Conservation (phyloP, 1,139 yeast species). For the Hansenula sp. region DNA sequence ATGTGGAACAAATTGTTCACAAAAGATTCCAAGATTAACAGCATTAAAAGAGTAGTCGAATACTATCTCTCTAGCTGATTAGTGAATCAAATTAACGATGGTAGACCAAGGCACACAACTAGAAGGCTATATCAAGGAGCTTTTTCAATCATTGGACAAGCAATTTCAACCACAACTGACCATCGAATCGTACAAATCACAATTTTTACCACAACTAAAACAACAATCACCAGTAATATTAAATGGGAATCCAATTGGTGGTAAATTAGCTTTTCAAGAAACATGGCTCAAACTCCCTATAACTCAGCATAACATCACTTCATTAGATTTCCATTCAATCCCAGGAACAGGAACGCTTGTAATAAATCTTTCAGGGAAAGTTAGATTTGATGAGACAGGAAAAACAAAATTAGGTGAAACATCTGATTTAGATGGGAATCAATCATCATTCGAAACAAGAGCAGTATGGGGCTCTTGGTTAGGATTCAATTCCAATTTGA, state of each 20-base stretch:
- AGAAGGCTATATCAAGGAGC: constrained; percentile 22
- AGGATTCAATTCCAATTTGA: constrained; percentile 57
- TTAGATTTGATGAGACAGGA: constrained; percentile 73
- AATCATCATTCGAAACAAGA: constrained; percentile 12
- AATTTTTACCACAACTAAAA: constrained; percentile 45
- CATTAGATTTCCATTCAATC: constrained; percentile 65
- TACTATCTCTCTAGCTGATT: no score
- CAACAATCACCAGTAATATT: constrained; percentile 47
- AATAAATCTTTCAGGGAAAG: constrained; percentile 58
- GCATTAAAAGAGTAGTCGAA: background rate
- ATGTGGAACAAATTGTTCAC: no score
- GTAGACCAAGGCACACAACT: constrained; percentile 15
- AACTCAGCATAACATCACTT: constrained; percentile 59
- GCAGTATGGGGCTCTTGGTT: constrained; percentile 64
- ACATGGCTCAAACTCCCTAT: constrained; percentile 60
- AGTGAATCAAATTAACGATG: no score
- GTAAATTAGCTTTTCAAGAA: constrained; percentile 57
- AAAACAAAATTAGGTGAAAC: constrained; percentile 58
- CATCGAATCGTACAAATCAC: constrained; percentile 37
- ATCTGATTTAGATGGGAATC: constrained; percentile 35
- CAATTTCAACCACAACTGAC: constrained; percentile 37
- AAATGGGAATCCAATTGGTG: constrained; percentile 64
- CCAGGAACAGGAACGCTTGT: constrained; percentile 62
- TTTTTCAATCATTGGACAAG: constrained; percentile 30
- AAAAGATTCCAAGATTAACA: background rate